Percentiles rank a stretch among this genome's conserved stretches.
These are phyloP conservation scores for Hibiscus syriacus DNA, from an alignment of 345 rosid genomes.

Conservation along the genomic window DNA sequence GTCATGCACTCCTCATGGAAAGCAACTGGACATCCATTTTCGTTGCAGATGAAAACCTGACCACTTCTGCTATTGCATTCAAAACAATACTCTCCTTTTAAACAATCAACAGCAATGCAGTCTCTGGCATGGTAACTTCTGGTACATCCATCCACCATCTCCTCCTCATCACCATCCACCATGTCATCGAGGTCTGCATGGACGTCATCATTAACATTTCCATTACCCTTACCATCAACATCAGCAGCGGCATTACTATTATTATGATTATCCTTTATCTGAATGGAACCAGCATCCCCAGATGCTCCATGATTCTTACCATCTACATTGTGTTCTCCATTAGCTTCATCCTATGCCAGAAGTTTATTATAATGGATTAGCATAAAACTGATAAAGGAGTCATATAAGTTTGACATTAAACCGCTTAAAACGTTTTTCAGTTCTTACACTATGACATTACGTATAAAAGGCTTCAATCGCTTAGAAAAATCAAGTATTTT, in stretches of 20 bases:
- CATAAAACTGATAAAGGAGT: neutral
- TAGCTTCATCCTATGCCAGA: constrained; percentile 19
- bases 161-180: neutral
- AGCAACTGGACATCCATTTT: constrained; percentile 5
- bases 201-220: neutral
- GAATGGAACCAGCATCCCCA: neutral
- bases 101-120: constrained; percentile 4
- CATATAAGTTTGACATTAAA: neutral
- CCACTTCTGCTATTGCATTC: constrained; percentile 11
- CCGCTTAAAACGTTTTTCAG: neutral
- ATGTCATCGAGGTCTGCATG: neutral
- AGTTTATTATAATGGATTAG: neutral
- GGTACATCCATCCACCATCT: neutral
- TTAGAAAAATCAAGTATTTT: neutral
- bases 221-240: neutral
- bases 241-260: neutral
- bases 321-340: neutral
- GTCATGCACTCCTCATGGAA: constrained; percentile 9
- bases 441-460: neutral
- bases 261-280: neutral
- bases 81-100: constrained; percentile 26
- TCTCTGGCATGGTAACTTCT: neutral
- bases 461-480: neutral
- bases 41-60: constrained; percentile 1
- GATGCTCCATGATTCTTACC: neutral